A percentile compares a stretch with the other conserved stretches of the same genome.
Conservation (phyloP, 176 grass and related monocot genomes). For the Carex littledalei region DNA sequence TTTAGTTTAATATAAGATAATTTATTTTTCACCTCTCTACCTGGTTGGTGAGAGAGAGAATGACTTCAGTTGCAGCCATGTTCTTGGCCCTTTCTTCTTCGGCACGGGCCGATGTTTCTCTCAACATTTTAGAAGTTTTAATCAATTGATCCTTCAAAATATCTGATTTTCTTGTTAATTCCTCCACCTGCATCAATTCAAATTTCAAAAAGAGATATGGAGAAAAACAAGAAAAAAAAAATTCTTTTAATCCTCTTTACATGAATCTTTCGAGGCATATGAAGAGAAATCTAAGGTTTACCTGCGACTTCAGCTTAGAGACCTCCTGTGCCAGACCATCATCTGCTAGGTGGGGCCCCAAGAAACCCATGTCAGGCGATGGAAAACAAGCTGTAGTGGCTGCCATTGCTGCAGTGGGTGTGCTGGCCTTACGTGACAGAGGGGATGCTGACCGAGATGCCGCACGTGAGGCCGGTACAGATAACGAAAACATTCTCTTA, state of each 20-base stretch:
- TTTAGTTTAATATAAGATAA: background rate
- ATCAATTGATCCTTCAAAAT: slow-evolving; percentile 58
- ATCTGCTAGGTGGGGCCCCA: slow-evolving; percentile 22
- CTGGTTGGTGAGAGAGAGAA: slow-evolving; percentile 46
- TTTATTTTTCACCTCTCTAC: slow-evolving; percentile 16
- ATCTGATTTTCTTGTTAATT: slow-evolving; percentile 40
- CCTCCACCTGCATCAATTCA: slow-evolving; percentile 42
- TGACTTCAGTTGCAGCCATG: slow-evolving; percentile 68
- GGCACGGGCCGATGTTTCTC: slow-evolving; percentile 32
- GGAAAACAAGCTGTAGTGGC: slow-evolving; percentile 16
- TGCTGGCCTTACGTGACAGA: slow-evolving; percentile 30
- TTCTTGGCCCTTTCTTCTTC: slow-evolving; percentile 50
- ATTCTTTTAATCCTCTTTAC: background rate
- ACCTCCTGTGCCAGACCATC: slow-evolving; percentile 51
- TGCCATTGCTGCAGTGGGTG: slow-evolving; percentile 28
- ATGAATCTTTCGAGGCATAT: background rate
- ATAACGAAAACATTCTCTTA: slow-evolving; percentile 50
- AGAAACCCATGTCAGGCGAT: slow-evolving; percentile 26
- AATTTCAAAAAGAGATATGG: background rate
- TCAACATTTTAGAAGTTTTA: slow-evolving; percentile 41
- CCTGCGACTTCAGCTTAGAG: slow-evolving; percentile 42
- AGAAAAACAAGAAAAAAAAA: background rate
- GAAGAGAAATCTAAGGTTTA: slow-evolving; percentile 12
- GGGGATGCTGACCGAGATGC: slow-evolving; percentile 32
- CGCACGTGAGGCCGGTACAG: slow-evolving; percentile 42